phyloP scores from a whole-genome alignment of 2,329 filamentous ascomycete species.

The Nannizziopsis barbatae region DNA sequence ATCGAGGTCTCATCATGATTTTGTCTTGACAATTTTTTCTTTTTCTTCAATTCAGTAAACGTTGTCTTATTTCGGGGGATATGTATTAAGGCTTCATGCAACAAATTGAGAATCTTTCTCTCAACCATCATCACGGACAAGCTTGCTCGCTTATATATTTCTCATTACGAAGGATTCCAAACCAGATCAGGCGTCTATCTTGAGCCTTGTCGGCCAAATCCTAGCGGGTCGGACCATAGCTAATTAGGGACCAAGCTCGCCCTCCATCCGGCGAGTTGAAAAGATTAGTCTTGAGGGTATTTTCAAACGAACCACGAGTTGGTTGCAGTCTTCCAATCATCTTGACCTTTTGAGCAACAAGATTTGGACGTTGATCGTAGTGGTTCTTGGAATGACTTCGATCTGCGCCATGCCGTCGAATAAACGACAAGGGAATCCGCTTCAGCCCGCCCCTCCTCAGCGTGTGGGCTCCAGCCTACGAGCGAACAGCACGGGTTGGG shows the following conservation, averaged over 20 bases:
- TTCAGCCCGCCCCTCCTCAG: neutral
- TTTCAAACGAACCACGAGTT: neutral
- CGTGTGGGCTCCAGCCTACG: neutral
- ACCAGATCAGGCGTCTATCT: no score
- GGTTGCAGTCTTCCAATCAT: neutral
- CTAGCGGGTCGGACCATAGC: no score
- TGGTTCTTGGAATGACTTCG: neutral
- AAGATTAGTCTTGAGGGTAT: neutral
- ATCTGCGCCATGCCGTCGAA: slow-evolving; percentile 6
- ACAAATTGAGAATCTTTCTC: no score
- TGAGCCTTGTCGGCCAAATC: no score
- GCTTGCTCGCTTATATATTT: no score
- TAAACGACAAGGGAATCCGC: neutral
- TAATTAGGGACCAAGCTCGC: no score
- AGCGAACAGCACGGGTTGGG: neutral
- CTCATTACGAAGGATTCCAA: no score
- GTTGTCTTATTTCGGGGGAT: no score
- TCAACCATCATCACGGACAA: no score
- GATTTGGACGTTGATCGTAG: neutral
- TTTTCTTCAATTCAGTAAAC: neutral
- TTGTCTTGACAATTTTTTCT: neutral
- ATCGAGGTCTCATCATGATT: neutral
- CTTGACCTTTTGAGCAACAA: neutral
- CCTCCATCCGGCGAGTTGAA: no score
- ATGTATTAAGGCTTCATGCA: no score